Percentiles rank a stretch among this genome's conserved stretches.
Evolutionary conservation across 345 rosid species (phyloP).

Genomic region (Eucalyptus pauciflora): DNA sequence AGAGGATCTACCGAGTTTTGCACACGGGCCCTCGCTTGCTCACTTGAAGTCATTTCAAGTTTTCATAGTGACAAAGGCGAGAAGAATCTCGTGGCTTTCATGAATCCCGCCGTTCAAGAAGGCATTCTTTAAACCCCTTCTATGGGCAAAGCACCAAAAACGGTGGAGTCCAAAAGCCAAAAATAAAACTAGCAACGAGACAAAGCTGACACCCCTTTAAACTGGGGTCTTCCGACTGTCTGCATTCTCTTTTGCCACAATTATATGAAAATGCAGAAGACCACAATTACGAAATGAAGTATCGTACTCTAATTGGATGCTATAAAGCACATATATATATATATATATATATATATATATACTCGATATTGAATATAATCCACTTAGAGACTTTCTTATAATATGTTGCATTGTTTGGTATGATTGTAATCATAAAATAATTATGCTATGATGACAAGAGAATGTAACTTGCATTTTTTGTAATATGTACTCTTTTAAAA

Average conservation of each 20-base stretch:
- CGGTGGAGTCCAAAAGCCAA: slow-evolving; percentile 11
- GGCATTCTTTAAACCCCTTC: not conserved
- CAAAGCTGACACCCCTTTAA: slow-evolving; percentile 6
- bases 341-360: too few species aligned
- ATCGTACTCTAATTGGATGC: not conserved
- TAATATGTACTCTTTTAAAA: not conserved
- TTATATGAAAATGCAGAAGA: not conserved
- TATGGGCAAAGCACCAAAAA: not conserved
- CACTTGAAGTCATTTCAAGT: too few species aligned
- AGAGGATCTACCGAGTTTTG: not conserved
- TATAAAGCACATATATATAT: too few species aligned
- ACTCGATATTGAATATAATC: not conserved
- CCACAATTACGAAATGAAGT: not conserved
- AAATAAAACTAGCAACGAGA: not conserved
- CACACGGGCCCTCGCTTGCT: too few species aligned
- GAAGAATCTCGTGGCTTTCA: slow-evolving; percentile 7
- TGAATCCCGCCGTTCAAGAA: slow-evolving; percentile 27
- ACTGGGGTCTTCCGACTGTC: not conserved
- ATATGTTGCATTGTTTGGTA: not conserved
- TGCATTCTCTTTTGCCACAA: not conserved
- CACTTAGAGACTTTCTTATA: not conserved
- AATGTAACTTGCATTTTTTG: not conserved
- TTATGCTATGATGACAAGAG: not conserved
- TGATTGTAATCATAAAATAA: not conserved
- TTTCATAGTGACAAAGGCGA: too few species aligned